Evolutionary conservation across 1,284 basidiomycete species (phyloP).

Genomic region (Microbotryum saponariae): DNA sequence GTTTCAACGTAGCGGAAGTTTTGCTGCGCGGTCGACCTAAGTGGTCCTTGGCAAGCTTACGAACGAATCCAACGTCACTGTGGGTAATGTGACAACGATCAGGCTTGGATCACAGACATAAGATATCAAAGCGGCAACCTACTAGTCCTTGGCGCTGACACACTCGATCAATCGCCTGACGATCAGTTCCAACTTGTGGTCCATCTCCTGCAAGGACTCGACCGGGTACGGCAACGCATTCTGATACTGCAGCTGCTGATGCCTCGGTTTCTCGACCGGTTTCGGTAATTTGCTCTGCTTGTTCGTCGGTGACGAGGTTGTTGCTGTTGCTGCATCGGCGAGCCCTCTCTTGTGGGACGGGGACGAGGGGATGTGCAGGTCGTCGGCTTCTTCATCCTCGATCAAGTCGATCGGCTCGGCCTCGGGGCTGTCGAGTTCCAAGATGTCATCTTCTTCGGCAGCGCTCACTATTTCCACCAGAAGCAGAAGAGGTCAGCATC

Average conservation of each 20-base stretch:
- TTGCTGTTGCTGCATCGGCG: slow-evolving; percentile 5
- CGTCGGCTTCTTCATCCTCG: slow-evolving; percentile 31
- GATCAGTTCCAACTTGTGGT: slow-evolving; percentile 69
- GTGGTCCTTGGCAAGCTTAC: slow-evolving; percentile 6
- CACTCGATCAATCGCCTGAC: slow-evolving; percentile 65
- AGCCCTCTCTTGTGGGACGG: slow-evolving; percentile 6
- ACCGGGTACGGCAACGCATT: slow-evolving; percentile 63
- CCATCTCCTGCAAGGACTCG: slow-evolving; percentile 72
- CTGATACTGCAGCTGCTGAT: slow-evolving; percentile 37
- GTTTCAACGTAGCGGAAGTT: not conserved
- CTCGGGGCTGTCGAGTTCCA: slow-evolving; percentile 2
- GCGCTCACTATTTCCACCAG: no score
- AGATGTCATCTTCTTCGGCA: no score
- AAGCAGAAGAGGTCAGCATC: no score
- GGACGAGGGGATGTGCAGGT: slow-evolving; percentile 24
- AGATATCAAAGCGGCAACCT: slow-evolving; percentile 45
- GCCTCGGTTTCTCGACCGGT: slow-evolving; percentile 26
- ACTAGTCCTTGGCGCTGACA: slow-evolving; percentile 71
- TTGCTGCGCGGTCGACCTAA: not conserved
- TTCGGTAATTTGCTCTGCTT: slow-evolving; percentile 3
- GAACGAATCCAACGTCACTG: slow-evolving; percentile 33
- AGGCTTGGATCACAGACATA: slow-evolving; percentile 59
- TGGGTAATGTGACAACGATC: not conserved
- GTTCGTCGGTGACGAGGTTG: slow-evolving; percentile 12
- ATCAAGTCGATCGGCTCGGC: slow-evolving; percentile 34